Conservation (phyloP, 331 rosid species). For the Erythrophleum ivorense region DNA sequence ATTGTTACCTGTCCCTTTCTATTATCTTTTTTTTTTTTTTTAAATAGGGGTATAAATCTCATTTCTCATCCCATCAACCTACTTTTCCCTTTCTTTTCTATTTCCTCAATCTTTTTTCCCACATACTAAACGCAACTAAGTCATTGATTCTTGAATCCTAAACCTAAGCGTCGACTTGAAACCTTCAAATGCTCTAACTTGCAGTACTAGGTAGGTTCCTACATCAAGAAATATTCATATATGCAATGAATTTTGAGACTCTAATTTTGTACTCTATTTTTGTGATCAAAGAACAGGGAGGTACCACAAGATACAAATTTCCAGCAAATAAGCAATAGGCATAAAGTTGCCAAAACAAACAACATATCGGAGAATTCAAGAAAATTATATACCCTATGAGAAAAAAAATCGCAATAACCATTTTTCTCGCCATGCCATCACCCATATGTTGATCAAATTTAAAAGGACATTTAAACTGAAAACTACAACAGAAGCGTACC, state of each 20-base stretch:
- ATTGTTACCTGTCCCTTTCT: too few species aligned
- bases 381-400: neutral
- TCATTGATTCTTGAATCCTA: neutral
- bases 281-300: neutral
- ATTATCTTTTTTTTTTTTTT: too few species aligned
- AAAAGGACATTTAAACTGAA: neutral
- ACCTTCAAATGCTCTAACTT: neutral
- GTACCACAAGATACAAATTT: neutral
- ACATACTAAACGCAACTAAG: neutral
- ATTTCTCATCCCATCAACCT: too few species aligned
- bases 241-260: neutral
- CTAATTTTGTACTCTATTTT: neutral
- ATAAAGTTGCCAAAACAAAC: conserved; percentile 8
- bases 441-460: conserved; percentile 29
- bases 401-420: neutral
- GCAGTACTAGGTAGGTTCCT: neutral
- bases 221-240: neutral
- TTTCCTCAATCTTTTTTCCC: neutral
- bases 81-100: neutral
- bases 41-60: too few species aligned
- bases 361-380: conserved; percentile 31
- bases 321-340: conserved; percentile 7
- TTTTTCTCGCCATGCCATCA: neutral
- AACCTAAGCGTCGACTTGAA: neutral
- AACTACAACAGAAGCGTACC: conserved; percentile 53